A percentile compares a stretch with the other conserved stretches of the same genome.
Conservation (phyloP, 1,284 basidiomycete species). For the Boletus mariae region DNA sequence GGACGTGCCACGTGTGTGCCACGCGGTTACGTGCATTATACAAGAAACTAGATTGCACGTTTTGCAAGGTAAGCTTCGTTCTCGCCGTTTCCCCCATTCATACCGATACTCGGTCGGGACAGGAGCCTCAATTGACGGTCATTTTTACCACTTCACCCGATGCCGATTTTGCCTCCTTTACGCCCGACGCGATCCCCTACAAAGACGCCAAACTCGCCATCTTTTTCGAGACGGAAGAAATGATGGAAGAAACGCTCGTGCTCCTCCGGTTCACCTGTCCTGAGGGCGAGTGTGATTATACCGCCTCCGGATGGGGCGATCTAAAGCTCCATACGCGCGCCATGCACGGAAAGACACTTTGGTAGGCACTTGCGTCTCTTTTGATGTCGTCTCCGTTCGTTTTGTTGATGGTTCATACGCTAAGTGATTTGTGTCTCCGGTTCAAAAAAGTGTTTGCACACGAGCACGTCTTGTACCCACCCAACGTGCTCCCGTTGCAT, state of each 20-base stretch:
- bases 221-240: slow-evolving; percentile 86
- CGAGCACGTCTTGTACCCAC: slow-evolving; percentile 86
- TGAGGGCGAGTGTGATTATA: slow-evolving; percentile 76
- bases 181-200: slow-evolving; percentile 54
- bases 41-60: slow-evolving; percentile 91
- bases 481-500: slow-evolving; percentile 69
- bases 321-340: slow-evolving; percentile 78
- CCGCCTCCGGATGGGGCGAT: slow-evolving; percentile 85
- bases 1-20: slow-evolving; percentile 91
- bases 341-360: slow-evolving; percentile 77
- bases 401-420: not conserved
- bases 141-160: slow-evolving; percentile 80
- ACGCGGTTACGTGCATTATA: slow-evolving; percentile 90
- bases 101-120: not conserved
- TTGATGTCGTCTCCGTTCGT: not conserved
- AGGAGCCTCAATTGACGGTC: slow-evolving; percentile 78
- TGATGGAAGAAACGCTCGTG: slow-evolving; percentile 94
- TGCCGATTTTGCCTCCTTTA: slow-evolving; percentile 60
- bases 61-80: slow-evolving; percentile 79
- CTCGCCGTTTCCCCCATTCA: not conserved
- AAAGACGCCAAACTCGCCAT: slow-evolving; percentile 79
- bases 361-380: slow-evolving; percentile 46
- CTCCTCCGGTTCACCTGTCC: slow-evolving; percentile 90
- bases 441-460: slow-evolving; percentile 95
- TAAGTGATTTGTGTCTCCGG: slow-evolving; percentile 83